These are phyloP conservation scores for Metarhizium anisopliae DNA, from an alignment of 2,329 filamentous ascomycete species.

Conservation along the genomic window DNA sequence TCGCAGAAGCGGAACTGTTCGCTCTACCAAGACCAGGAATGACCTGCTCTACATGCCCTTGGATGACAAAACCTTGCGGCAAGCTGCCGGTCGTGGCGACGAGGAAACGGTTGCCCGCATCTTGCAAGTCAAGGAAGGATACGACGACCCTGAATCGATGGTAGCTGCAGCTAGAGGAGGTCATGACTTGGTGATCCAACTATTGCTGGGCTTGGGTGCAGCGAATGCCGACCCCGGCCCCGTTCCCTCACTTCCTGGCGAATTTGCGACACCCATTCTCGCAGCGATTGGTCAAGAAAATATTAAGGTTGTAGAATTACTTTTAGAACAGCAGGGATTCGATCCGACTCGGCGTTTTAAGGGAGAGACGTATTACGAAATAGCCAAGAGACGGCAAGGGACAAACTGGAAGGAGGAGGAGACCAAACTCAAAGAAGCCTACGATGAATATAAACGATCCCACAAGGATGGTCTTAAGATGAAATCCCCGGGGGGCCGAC, in stretches of 20 bases:
- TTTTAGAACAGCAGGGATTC: slow-evolving; percentile 69
- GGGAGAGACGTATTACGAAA: slow-evolving; percentile 77
- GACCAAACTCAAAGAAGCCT: slow-evolving; percentile 67
- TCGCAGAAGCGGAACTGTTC: slow-evolving; percentile 44
- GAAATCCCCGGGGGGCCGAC: slow-evolving; percentile 37
- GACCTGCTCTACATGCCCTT: slow-evolving; percentile 54
- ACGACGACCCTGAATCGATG: slow-evolving; percentile 74
- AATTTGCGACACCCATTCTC: slow-evolving; percentile 85
- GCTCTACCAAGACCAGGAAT: slow-evolving; percentile 56
- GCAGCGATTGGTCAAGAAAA: slow-evolving; percentile 88
- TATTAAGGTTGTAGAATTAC: slow-evolving; percentile 70
- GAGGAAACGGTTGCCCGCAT: slow-evolving; percentile 53
- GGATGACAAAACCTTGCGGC: slow-evolving; percentile 51
- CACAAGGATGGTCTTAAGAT: slow-evolving; percentile 39
- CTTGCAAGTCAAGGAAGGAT: slow-evolving; percentile 50
- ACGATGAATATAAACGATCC: slow-evolving; percentile 52
- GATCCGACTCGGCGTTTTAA: slow-evolving; percentile 72
- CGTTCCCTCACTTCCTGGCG: slow-evolving; percentile 48
- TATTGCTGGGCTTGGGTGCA: slow-evolving; percentile 60
- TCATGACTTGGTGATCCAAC: slow-evolving; percentile 77
- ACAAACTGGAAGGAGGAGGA: slow-evolving; percentile 88
- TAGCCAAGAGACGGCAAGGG: slow-evolving; percentile 73
- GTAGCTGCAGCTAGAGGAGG: slow-evolving; percentile 88
- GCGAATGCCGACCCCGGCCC: slow-evolving; percentile 61
- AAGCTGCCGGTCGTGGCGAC: slow-evolving; percentile 52